phyloP scores from a whole-genome alignment of 495 filamentous ascomycete species.

The Podospora appendiculata region DNA sequence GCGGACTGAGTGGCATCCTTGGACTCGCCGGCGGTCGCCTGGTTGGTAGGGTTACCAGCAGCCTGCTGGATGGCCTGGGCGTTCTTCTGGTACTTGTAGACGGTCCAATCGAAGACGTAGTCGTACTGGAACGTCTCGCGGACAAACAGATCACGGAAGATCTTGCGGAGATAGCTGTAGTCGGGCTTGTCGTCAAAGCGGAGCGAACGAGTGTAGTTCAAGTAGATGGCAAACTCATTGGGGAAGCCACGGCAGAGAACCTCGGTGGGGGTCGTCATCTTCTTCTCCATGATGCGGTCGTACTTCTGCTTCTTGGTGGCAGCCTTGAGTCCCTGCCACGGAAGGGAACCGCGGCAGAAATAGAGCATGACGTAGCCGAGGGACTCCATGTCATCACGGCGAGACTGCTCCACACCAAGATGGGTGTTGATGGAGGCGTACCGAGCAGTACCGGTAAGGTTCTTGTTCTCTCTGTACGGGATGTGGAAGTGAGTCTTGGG shows the following conservation, averaged over 20 bases:
- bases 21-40: slow-evolving; percentile 50
- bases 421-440: slow-evolving; percentile 99
- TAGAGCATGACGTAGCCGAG: slow-evolving; percentile 99
- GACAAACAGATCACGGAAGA: slow-evolving; percentile 99
- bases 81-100: slow-evolving; percentile 99
- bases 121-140: slow-evolving; percentile 99
- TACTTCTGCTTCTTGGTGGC: slow-evolving; percentile 99
- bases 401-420: slow-evolving; percentile 97
- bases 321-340: slow-evolving; percentile 99
- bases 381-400: slow-evolving; percentile 99
- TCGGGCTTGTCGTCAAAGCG: slow-evolving; percentile 99
- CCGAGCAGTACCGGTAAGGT: slow-evolving; percentile 96
- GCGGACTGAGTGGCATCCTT: slow-evolving; percentile 43
- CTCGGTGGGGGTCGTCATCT: slow-evolving; percentile 99
- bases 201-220: slow-evolving; percentile 98
- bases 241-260: slow-evolving; percentile 98
- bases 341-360: slow-evolving; percentile 98
- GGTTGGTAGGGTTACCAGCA: slow-evolving; percentile 38
- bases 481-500: slow-evolving; percentile 99
- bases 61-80: slow-evolving; percentile 51
- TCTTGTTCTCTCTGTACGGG: slow-evolving; percentile 99
- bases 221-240: slow-evolving; percentile 99
- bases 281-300: slow-evolving; percentile 99
- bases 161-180: slow-evolving; percentile 99
- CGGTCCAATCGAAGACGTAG: slow-evolving; percentile 99